phyloP scores from a whole-genome alignment of 139 green algal genomes.

The Zygnema cylindricum region DNA sequence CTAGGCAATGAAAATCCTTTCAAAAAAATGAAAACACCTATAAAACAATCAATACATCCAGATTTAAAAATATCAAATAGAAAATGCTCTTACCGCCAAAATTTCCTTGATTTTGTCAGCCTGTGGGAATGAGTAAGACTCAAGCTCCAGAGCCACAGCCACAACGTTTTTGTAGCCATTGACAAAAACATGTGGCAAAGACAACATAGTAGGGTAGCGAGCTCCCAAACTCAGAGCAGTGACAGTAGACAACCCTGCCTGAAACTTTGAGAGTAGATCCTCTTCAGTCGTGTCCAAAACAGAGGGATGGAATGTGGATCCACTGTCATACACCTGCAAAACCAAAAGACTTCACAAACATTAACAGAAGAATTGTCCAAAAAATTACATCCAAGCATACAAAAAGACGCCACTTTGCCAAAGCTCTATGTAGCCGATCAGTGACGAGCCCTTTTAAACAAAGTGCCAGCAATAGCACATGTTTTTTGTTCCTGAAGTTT shows the following conservation, averaged over 20 bases:
- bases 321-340: slow-evolving; percentile 86
- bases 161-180: slow-evolving; percentile 99
- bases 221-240: slow-evolving; percentile 84
- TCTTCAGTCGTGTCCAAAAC: slow-evolving; percentile 97
- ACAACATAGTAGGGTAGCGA: slow-evolving; percentile 87
- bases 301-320: slow-evolving; percentile 82
- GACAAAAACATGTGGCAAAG: slow-evolving; percentile 92
- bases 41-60: not conserved
- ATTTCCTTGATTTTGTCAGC: slow-evolving; percentile 68
- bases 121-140: slow-evolving; percentile 63
- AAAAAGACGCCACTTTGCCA: too few relatives aligned
- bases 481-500: too few relatives aligned
- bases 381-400: too few relatives aligned
- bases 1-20: not conserved
- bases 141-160: slow-evolving; percentile 71
- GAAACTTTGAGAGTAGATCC: slow-evolving; percentile 75
- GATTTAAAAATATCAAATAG: not conserved
- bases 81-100: slow-evolving; percentile 45
- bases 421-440: too few relatives aligned
- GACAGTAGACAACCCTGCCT: slow-evolving; percentile 80
- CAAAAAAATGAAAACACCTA: not conserved
- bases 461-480: too few relatives aligned
- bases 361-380: too few relatives aligned
- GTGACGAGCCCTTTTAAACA: too few relatives aligned
- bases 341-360: not conserved